Evolutionary conservation across 495 filamentous ascomycete genomes (phyloP), one percentile per base, ranked within the genome.

Genomic region (Hapsidospora chrysogenum): DNA sequence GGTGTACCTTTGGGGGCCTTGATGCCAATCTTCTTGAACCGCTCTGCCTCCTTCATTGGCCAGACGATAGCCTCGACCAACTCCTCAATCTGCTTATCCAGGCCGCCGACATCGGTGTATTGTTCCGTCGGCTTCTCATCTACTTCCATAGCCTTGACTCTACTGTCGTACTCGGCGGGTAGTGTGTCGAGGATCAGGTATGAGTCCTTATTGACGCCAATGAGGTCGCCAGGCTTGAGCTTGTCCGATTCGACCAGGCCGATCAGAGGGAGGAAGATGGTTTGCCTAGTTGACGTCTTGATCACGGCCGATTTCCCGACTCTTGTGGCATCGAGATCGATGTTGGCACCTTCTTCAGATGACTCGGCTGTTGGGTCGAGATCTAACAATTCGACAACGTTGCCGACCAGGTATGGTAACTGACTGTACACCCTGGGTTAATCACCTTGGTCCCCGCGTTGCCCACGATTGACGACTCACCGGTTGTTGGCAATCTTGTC

Each of bases 41-140:
- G 70, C 47, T 96, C 92, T 4, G 89, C 85, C 63, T 96, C 85
- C 70, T 96, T 94, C 89, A 99, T 99, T 5, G 89, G 89, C 92
- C 84, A 93, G 32, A 99, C 89, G 18, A 99, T 87, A 38, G 89
- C 89, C 57, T 99, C 89, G n/a, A 99, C 84, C 27, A 99, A 76
- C 62, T 99, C 89, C 53, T 93, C 92, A 52, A 99, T 99, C 65
- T 99, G 89, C 62, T 99, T 99, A 59, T 93, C 85, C 48, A 99
- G 61, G 22, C 89, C 89, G 54, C 89, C 89, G 15, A 99, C 92
- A 66, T 99, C 89, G 42, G 73, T 84, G 64, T 99, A 99, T 65
- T 96, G 94, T 63, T 99, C 89, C 23, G 85, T 94, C 14, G 89
- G 89, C 70, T 99, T 99, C 71, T 99, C 89, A 48, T 99, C 89